A percentile compares a stretch with the other conserved stretches of the same genome.
These are phyloP conservation scores for Fraxinus paxiana DNA, from an alignment of 305 asterid genomes.

Conservation along the genomic window DNA sequence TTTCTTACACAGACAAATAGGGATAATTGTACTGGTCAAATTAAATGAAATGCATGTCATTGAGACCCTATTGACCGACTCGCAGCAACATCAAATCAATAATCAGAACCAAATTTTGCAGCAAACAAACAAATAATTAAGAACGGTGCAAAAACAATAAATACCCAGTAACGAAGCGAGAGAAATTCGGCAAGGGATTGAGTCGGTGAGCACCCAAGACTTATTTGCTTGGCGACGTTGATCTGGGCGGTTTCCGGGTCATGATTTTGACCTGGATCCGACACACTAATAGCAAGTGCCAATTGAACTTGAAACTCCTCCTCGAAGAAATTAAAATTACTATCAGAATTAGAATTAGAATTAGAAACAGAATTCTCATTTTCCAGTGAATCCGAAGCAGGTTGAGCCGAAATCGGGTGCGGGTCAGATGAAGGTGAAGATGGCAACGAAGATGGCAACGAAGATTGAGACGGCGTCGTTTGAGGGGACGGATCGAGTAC, in stretches of 20 bases:
- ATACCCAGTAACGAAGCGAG: slow-evolving; percentile 84
- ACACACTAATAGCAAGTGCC: slow-evolving; percentile 58
- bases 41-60: neutral
- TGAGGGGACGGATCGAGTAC: slow-evolving; percentile 39
- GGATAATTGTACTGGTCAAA: neutral
- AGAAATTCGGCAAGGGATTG: slow-evolving; percentile 60
- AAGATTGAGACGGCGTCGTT: slow-evolving; percentile 26
- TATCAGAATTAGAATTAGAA: neutral
- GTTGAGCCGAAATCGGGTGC: neutral
- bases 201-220: slow-evolving; percentile 70
- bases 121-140: slow-evolving; percentile 5
- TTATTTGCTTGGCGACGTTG: slow-evolving; percentile 77
- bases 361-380: slow-evolving; percentile 9
- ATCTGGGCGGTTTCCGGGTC: slow-evolving; percentile 87
- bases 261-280: slow-evolving; percentile 55
- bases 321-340: slow-evolving; percentile 57
- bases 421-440: slow-evolving; percentile 28
- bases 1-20: neutral
- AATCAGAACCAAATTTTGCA: slow-evolving; percentile 5
- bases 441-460: slow-evolving; percentile 26
- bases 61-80: slow-evolving; percentile 5
- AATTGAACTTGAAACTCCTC: slow-evolving; percentile 63
- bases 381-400: slow-evolving; percentile 12
- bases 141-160: neutral
- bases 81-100: neutral